Percentiles rank a stretch among this genome's conserved stretches.
phyloP scores from a whole-genome alignment of 2,329 filamentous ascomycete species.

The Colletotrichum lentis region DNA sequence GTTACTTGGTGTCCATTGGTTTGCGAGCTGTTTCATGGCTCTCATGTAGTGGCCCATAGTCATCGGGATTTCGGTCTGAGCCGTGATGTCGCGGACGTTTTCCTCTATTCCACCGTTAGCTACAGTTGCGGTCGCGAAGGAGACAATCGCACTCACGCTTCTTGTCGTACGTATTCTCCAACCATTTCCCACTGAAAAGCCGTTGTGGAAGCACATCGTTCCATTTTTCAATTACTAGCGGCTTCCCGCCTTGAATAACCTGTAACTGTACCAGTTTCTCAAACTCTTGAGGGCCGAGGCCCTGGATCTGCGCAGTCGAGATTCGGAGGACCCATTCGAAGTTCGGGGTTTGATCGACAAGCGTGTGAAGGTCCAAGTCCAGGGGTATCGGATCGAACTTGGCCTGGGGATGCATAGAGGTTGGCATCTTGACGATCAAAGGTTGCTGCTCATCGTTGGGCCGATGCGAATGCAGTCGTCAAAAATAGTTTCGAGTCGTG shows the following conservation, averaged over 20 bases:
- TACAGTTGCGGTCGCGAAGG: not conserved
- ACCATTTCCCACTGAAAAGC: constrained; percentile 83
- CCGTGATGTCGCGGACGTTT: constrained; percentile 80
- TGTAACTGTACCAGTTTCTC: constrained; percentile 85
- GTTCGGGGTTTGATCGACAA: constrained; percentile 82
- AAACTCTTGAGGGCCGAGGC: constrained; percentile 79
- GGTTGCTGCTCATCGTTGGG: not conserved
- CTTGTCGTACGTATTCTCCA: constrained; percentile 78
- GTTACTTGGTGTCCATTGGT: constrained; percentile 79
- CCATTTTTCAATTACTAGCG: constrained; percentile 91
- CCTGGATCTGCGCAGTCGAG: constrained; percentile 78
- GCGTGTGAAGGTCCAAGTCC: constrained; percentile 76
- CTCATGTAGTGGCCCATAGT: constrained; percentile 90
- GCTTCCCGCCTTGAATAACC: constrained; percentile 85
- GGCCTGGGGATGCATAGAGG: constrained; percentile 77
- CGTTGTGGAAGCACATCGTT: constrained; percentile 75
- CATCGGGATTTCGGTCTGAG: constrained; percentile 78
- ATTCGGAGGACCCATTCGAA: constrained; percentile 89
- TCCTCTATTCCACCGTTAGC: constrained; percentile 67
- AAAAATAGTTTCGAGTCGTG: not conserved
- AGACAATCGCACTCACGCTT: constrained; percentile 66
- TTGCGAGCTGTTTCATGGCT: constrained; percentile 82
- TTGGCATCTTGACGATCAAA: constrained; percentile 69
- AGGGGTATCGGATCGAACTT: constrained; percentile 93
- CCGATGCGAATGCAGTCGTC: not conserved